Evolutionary conservation across 1,284 basidiomycete species (phyloP), one percentile per base, ranked within the genome.

Genomic region (Clitocybe nebularis): DNA sequence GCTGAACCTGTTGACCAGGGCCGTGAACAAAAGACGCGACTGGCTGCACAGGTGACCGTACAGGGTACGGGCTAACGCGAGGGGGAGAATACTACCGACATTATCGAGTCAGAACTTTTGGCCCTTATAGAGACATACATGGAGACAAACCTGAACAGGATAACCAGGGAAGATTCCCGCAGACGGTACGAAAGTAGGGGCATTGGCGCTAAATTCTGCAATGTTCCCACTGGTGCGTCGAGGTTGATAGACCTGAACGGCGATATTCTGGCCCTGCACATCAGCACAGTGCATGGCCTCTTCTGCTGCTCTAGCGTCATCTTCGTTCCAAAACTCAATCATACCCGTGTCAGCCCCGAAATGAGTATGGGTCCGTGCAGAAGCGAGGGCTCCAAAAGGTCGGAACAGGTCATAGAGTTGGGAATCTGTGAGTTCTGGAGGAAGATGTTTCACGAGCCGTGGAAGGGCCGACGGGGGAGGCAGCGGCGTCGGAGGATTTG

Each of bases 271-370:
- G 7, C 85, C 87, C 33, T 84, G 83, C 5, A 90, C 69, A 36
- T 90, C 87, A 13, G 81, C 76, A 52, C 84, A 90, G 60, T 90
- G 87, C 75, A 91, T 72, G 2, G 80, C 80, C 36, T 81, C 77
- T 56, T 93, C 89, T 2, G 88, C 88, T 14, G 72, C 64, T 13
- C 75, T 73, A 3, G 89, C 90, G 58, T 93, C 90, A 33, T 89
- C 87, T 61, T 93, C 89, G 51, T 81, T 79, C 88, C 88, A 93
- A 61, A 89, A 93, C 60, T 93, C 88, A 39, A 93, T 75, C 43
- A 89, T 72, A 39, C 81, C 89, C 0, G 78, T 84, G 57, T 84
- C 84, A 36, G 74, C 71, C 29, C 83, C 81, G 57, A 87, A 79
- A 46, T 81, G 72, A 28, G 81, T 81, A 50, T 85, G 79, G n/a